Percentiles rank a stretch among this genome's conserved stretches.
Conservation (phyloP, 2,329 filamentous ascomycete species). For the Venturia effusa region DNA sequence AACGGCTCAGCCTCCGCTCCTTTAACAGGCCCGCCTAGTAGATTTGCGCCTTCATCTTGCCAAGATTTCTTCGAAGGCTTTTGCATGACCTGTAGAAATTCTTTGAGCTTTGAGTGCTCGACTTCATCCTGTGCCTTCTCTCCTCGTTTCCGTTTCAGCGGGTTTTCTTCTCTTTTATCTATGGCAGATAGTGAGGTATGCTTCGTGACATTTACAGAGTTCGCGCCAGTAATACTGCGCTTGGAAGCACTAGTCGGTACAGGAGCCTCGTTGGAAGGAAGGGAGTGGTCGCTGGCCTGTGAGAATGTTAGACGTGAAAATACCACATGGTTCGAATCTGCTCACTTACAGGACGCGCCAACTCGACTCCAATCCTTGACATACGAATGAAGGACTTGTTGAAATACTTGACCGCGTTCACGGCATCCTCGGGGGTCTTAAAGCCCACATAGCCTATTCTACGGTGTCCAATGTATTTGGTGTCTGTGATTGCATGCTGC, state of each 20-base stretch:
- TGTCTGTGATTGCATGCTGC: constrained; percentile 71
- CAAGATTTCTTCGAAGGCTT: constrained; percentile 54
- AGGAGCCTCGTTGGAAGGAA: constrained; percentile 5
- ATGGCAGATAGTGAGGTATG: background rate
- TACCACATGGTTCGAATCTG: constrained; percentile 12
- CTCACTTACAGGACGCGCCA: constrained; percentile 65
- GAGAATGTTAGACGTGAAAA: background rate
- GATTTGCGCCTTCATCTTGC: constrained; percentile 40
- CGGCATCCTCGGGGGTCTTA: constrained; percentile 69
- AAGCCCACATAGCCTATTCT: constrained; percentile 95
- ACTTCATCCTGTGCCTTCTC: constrained; percentile 33
- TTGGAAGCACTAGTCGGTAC: background rate
- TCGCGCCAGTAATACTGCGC: background rate
- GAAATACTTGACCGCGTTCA: constrained; percentile 83
- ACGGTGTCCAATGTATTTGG: constrained; percentile 80
- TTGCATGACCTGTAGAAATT: constrained; percentile 79
- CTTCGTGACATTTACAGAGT: background rate
- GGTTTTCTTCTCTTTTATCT: constrained; percentile 15
- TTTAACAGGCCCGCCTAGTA: constrained; percentile 2
- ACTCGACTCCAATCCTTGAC: constrained; percentile 84
- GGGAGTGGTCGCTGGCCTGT: constrained; percentile 6
- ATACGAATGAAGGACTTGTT: constrained; percentile 91
- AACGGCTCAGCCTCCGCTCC: background rate
- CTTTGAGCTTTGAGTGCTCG: constrained; percentile 69
- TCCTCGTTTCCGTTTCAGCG: constrained; percentile 59